A percentile compares a stretch with the other conserved stretches of the same genome.
phyloP scores from a whole-genome alignment of 805 yeast species.

The Candida tallmaniae region DNA sequence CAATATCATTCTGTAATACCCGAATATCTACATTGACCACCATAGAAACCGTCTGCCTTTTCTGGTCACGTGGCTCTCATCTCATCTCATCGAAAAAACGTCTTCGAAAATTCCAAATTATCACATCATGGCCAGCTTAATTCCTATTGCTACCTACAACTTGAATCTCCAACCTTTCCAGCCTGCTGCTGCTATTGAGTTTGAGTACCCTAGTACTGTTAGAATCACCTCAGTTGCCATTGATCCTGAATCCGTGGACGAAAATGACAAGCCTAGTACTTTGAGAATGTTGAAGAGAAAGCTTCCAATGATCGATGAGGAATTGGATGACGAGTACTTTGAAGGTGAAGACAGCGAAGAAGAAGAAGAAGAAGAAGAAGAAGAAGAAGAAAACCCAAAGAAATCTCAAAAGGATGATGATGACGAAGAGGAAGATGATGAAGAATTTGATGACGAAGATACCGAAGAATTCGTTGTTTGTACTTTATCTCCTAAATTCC shows the following conservation, averaged over 20 bases:
- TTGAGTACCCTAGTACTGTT: constrained; percentile 83
- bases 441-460: constrained; percentile 64
- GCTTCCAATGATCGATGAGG: constrained; percentile 38
- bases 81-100: constrained; percentile 8
- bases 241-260: constrained; percentile 85
- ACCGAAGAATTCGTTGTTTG: constrained; percentile 82
- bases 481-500: constrained; percentile 82
- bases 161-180: constrained; percentile 81
- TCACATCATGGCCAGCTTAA: constrained; percentile 55
- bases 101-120: not conserved
- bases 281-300: constrained; percentile 79
- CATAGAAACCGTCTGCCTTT: no score
- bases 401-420: constrained; percentile 21
- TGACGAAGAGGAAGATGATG: constrained; percentile 31
- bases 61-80: constrained; percentile 1
- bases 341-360: constrained; percentile 44
- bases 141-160: constrained; percentile 85
- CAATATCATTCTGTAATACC: no score
- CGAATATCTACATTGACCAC: no score
- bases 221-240: constrained; percentile 93
- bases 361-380: constrained; percentile 27
- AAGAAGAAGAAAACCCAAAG: constrained; percentile 29
- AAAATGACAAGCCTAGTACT: constrained; percentile 78
- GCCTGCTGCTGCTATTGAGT: constrained; percentile 83
- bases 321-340: constrained; percentile 43